Percentiles rank a stretch among this genome's conserved stretches.
phyloP scores from a whole-genome alignment of 208 protist species.

The Trypanosomatidae sp. region DNA sequence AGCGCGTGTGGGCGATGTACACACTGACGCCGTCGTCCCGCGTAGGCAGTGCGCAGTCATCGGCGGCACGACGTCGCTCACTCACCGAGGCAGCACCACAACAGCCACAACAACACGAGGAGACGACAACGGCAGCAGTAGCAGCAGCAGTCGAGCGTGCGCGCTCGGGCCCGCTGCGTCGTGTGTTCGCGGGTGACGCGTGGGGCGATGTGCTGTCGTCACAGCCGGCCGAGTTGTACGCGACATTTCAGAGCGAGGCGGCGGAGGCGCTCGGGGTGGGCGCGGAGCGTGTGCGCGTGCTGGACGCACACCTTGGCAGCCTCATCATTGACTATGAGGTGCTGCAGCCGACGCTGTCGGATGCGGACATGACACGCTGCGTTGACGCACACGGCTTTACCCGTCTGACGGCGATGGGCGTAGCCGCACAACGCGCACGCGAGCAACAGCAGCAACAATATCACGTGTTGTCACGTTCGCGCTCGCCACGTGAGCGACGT shows the following conservation, averaged over 20 bases:
- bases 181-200: constrained; percentile 24
- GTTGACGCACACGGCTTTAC: too few relatives aligned
- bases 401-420: too few relatives aligned
- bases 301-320: not conserved
- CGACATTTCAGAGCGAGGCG: constrained; percentile 22
- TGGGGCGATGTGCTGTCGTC: constrained; percentile 16
- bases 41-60: constrained; percentile 6
- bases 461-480: too few relatives aligned
- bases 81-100: too few relatives aligned
- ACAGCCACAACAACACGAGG: too few relatives aligned
- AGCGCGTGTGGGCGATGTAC: constrained; percentile 38
- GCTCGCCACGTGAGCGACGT: too few relatives aligned
- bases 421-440: too few relatives aligned
- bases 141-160: too few relatives aligned
- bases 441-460: too few relatives aligned
- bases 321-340: not conserved
- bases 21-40: constrained; percentile 6
- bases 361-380: not conserved
- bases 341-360: not conserved
- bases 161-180: not conserved
- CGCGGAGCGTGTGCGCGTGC: constrained; percentile 5
- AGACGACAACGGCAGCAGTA: too few relatives aligned
- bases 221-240: constrained; percentile 6
- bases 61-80: too few relatives aligned
- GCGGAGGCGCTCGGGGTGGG: constrained; percentile 17